Evolutionary conservation across 2,329 filamentous ascomycete genomes (phyloP).

Genomic region (Eutypa lata): DNA sequence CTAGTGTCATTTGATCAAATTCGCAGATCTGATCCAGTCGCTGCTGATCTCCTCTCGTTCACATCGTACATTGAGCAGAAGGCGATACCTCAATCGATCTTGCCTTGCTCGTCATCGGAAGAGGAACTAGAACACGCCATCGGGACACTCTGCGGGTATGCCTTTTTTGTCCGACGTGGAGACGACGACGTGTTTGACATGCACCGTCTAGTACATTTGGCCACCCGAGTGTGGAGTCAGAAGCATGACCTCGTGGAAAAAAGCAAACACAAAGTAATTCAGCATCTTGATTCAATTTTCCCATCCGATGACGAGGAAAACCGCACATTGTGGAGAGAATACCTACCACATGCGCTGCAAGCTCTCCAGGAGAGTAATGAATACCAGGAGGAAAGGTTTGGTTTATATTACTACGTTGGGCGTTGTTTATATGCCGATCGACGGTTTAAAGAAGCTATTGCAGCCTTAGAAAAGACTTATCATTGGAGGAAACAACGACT

Average conservation of each 20-base stretch:
- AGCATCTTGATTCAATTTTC: conserved; percentile 1
- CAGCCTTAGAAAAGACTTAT: too few relatives aligned
- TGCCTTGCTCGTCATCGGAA: conserved; percentile 18
- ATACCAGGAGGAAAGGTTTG: conserved; percentile 1
- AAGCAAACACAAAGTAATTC: background rate
- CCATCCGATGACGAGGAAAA: conserved; percentile 4
- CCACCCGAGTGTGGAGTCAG: conserved; percentile 23
- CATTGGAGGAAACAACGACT: too few relatives aligned
- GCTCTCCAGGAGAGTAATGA: conserved; percentile 14
- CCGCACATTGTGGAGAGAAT: conserved; percentile 17
- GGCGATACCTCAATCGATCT: conserved; percentile 33
- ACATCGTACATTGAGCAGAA: conserved; percentile 38
- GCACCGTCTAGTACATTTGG: conserved; percentile 33
- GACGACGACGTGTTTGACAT: conserved; percentile 26
- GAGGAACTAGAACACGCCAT: conserved; percentile 19
- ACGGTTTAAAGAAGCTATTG: conserved; percentile 5
- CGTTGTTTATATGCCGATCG: conserved; percentile 14
- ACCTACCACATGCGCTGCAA: conserved; percentile 22
- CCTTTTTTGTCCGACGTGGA: conserved; percentile 22
- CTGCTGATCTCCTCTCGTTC: conserved; percentile 35
- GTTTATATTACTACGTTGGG: too few relatives aligned
- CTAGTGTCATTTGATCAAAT: conserved; percentile 39
- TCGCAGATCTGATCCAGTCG: conserved; percentile 19
- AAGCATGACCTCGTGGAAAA: conserved; percentile 3
- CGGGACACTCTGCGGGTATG: conserved; percentile 26